Evolutionary conservation across 2,329 filamentous ascomycete genomes (phyloP), one percentile per base, ranked within the genome.

Genomic region (Fusarium succisae): DNA sequence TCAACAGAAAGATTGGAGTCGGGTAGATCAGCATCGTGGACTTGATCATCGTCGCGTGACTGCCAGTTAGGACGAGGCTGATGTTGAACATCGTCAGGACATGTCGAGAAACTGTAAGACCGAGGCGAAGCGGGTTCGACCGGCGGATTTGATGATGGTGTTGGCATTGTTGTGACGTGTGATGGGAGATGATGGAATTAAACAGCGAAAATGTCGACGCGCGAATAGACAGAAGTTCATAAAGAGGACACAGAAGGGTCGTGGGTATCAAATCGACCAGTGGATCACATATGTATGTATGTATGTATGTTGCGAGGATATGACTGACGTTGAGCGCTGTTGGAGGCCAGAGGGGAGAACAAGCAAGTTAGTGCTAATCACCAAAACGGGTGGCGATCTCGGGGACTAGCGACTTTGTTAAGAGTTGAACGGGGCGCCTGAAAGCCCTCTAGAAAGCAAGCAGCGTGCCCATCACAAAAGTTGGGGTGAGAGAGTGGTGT

Each of bases 81-180:
- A 55, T 78, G 79, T 56, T 78, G 82, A 20, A 81, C 77, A 32
- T 86, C 83, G 65, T 86, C 85, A 66, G 85, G 85, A 65, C 85
- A 86, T 73, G 83, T 83, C 51, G 83, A 83, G 73, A 85, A 83
- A 63, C 77, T 79, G 64, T 82, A 80, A 9, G 82, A 80, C 64
- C 80, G 80, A 50, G 83, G 81, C 51, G 83, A 82, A 44, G 81
- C 77, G 38, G 81, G 80, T 70, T 82, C 80, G 50, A 83, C 79
- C 53, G 82, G 81, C 67, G 81, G 81, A 75, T 84, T 83, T 60
- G 83, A 82, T 22, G 85, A 86, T 65, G 85, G 85, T 30, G 85
- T 86, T 70, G 85, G 85, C 85, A 87, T 87, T 72, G 64, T 83
- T 55, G 57, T 51, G 69, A 69, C 48, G 66, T 66, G 57, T 60